Percentiles rank a stretch among this genome's conserved stretches.
Conservation (phyloP, 768 basidiomycete genomes). For the Daedalea quercina region DNA sequence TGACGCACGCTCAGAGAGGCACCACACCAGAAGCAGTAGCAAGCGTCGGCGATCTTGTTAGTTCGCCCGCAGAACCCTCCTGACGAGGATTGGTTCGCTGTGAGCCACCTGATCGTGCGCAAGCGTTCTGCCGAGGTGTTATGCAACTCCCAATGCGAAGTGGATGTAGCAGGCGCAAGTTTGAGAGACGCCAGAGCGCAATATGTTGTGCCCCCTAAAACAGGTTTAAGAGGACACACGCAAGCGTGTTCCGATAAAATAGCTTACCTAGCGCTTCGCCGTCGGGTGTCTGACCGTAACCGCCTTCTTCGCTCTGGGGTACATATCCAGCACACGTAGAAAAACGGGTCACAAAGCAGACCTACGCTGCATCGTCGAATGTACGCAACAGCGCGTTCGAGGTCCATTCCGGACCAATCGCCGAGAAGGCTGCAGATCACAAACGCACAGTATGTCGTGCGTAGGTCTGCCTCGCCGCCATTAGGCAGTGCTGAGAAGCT, state of each 20-base stretch:
- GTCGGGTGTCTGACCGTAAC: conserved; percentile 76
- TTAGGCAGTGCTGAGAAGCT: conserved; percentile 64
- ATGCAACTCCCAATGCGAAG: conserved; percentile 8
- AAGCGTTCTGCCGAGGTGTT: conserved; percentile 35
- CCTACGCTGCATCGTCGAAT: conserved; percentile 69
- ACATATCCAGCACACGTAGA: neutral
- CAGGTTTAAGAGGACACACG: neutral
- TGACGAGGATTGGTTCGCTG: conserved; percentile 59
- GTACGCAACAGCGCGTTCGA: conserved; percentile 53
- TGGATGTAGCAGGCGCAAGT: conserved; percentile 33
- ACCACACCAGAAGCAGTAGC: conserved; percentile 96
- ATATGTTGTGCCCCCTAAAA: conserved; percentile 86
- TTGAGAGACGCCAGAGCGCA: conserved; percentile 76
- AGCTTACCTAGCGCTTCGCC: conserved; percentile 85
- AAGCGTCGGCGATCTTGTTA: conserved; percentile 83
- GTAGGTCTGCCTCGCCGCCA: conserved; percentile 68
- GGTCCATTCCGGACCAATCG: conserved; percentile 72
- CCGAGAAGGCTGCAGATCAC: conserved; percentile 72
- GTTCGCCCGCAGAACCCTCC: conserved; percentile 90
- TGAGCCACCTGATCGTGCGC: conserved; percentile 68
- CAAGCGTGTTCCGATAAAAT: conserved; percentile 6
- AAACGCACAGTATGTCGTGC: conserved; percentile 85
- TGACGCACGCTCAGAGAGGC: conserved; percentile 63
- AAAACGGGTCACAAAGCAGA: neutral
- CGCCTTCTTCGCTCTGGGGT: conserved; percentile 91